Percentiles rank a stretch among this genome's conserved stretches.
Evolutionary conservation across 2,329 filamentous ascomycete species (phyloP).

Genomic region (Cytospora leucostoma): DNA sequence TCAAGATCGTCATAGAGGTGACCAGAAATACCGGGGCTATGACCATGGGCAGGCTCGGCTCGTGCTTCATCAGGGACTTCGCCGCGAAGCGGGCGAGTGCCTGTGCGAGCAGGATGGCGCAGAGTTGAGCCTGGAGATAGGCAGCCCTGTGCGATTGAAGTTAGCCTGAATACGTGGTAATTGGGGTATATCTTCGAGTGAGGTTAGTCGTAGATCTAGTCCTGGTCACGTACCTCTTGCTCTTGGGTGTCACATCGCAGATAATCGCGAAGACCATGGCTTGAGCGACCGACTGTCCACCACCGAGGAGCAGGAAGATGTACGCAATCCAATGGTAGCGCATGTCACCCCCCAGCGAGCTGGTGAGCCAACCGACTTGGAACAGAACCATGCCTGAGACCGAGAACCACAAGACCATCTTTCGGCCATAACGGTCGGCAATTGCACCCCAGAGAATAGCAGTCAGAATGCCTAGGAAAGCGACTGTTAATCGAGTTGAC

Average conservation of each 20-base stretch:
- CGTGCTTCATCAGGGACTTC: constrained; percentile 22
- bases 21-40: constrained; percentile 18
- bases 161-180: neutral
- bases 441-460: constrained; percentile 11
- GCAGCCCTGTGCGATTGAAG: neutral
- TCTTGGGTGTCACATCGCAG: constrained; percentile 7
- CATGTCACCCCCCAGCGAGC: constrained; percentile 7
- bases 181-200: no score
- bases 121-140: constrained; percentile 19
- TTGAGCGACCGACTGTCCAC: constrained; percentile 16
- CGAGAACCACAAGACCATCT: constrained; percentile 4
- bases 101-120: constrained; percentile 20
- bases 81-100: constrained; percentile 17
- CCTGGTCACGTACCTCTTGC: constrained; percentile 6
- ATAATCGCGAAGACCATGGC: constrained; percentile 22
- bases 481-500: no score
- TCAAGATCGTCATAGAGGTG: constrained; percentile 4
- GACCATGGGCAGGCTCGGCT: constrained; percentile 21
- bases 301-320: constrained; percentile 6
- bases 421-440: constrained; percentile 14
- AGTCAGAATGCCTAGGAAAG: constrained; percentile 4
- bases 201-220: no score
- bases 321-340: constrained; percentile 11
- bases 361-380: constrained; percentile 12
- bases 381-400: constrained; percentile 18